These are phyloP conservation scores for Vaccinium corymbosum DNA, from an alignment of 148 eudicot genomes.

Conservation along the genomic window DNA sequence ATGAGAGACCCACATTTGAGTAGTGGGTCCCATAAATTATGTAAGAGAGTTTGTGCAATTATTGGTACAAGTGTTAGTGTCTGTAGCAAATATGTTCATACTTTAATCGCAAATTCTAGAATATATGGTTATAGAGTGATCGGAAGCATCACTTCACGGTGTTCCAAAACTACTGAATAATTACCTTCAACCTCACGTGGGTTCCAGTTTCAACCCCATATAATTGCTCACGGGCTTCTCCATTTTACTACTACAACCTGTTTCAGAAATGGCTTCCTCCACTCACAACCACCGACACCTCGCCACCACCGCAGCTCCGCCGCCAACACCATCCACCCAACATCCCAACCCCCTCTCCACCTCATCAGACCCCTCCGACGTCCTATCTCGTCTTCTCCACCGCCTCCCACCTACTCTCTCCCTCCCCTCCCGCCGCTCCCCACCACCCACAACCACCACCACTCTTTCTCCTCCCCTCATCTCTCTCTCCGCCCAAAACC, in stretches of 20 bases:
- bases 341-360: conserved; percentile 22
- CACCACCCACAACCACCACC: conserved; percentile 29
- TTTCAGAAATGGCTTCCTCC: conserved; percentile 40
- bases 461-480: conserved; percentile 31
- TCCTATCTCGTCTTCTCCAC: conserved; percentile 54
- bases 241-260: not conserved
- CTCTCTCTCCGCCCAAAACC: conserved; percentile 30
- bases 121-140: no score
- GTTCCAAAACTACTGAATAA: no score
- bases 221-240: not conserved
- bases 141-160: no score
- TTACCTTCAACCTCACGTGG: no score
- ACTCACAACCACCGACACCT: conserved; percentile 35
- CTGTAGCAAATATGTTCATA: no score
- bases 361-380: conserved; percentile 34
- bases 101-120: no score
- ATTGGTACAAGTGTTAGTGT: no score
- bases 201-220: not conserved
- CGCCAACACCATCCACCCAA: conserved; percentile 67
- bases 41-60: no score
- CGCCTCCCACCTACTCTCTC: conserved; percentile 77
- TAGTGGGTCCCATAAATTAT: no score
- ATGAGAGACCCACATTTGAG: no score
- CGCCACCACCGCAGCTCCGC: conserved; percentile 67
- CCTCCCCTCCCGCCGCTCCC: conserved; percentile 47